Evolutionary conservation across 306 rosid species (phyloP).

Genomic region (Pachyrhizus erosus): DNA sequence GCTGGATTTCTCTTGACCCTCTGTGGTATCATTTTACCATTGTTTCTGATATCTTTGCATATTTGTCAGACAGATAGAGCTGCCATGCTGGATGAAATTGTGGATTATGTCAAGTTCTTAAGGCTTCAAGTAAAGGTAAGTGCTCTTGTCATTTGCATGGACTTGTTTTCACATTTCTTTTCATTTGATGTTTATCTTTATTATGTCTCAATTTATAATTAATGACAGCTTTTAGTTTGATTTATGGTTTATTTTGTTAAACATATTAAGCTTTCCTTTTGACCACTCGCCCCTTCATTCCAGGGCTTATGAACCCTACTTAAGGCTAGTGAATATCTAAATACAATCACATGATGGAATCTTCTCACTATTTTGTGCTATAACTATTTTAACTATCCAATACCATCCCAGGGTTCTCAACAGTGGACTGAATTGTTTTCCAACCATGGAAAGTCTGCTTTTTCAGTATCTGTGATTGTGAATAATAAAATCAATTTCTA

Average conservation of each 20-base stretch:
- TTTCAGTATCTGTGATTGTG: conserved; percentile 3
- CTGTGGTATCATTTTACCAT: conserved; percentile 17
- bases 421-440: conserved; percentile 6
- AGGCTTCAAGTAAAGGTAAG: conserved; percentile 97
- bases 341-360: conserved; percentile 18
- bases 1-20: conserved; percentile 11
- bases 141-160: conserved; percentile 35
- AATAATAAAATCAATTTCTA: conserved; percentile 23
- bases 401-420: conserved; percentile 23
- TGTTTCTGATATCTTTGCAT: conserved; percentile 43
- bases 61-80: conserved; percentile 89
- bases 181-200: conserved; percentile 11
- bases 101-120: conserved; percentile 96
- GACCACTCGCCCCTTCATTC: conserved; percentile 14
- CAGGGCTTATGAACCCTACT: conserved; percentile 5
- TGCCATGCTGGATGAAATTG: conserved; percentile 97
- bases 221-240: background rate
- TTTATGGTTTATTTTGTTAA: conserved; percentile 27
- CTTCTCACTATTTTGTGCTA: background rate
- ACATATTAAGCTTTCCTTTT: conserved; percentile 15
- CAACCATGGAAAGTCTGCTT: conserved; percentile 14
- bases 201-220: background rate
- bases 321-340: conserved; percentile 5
- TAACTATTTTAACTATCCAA: background rate
- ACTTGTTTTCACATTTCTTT: conserved; percentile 22